Conservation (phyloP, 345 rosid species). For the Carallia pectinifolia region DNA sequence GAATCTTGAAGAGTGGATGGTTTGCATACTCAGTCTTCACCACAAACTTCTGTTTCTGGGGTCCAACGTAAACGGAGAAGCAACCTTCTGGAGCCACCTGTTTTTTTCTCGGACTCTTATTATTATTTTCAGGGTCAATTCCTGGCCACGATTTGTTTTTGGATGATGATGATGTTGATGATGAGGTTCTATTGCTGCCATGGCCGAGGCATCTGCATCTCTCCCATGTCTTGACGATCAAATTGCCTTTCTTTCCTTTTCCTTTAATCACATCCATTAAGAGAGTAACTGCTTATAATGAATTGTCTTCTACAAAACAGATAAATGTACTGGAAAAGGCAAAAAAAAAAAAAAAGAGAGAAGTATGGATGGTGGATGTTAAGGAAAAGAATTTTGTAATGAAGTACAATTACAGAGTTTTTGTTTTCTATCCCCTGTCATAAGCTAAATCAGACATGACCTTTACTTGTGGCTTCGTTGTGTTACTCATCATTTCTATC, state of each 20-base stretch:
- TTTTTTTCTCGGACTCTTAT: background rate
- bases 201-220: constrained; percentile 46
- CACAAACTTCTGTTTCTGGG: constrained; percentile 30
- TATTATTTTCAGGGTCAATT: background rate
- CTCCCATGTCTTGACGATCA: constrained; percentile 58
- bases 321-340: background rate
- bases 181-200: constrained; percentile 9
- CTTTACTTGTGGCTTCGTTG: constrained; percentile 23
- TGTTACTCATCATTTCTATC: constrained; percentile 27
- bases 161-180: background rate
- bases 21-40: constrained; percentile 24
- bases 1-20: constrained; percentile 33
- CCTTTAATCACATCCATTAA: constrained; percentile 34
- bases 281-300: background rate
- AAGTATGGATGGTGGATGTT: background rate
- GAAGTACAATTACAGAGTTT: background rate
- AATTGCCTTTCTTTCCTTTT: constrained; percentile 39
- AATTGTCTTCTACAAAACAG: background rate
- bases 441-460: constrained; percentile 28
- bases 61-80: constrained; percentile 36
- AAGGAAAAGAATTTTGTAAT: no score
- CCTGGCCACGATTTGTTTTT: constrained; percentile 57
- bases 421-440: constrained; percentile 20
- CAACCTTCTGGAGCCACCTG: constrained; percentile 31
- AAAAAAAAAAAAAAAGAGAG: background rate